Base-by-base conservation (phyloP, 805 yeast species). In the Sugiyamaella boreocaroliniensis region DNA sequence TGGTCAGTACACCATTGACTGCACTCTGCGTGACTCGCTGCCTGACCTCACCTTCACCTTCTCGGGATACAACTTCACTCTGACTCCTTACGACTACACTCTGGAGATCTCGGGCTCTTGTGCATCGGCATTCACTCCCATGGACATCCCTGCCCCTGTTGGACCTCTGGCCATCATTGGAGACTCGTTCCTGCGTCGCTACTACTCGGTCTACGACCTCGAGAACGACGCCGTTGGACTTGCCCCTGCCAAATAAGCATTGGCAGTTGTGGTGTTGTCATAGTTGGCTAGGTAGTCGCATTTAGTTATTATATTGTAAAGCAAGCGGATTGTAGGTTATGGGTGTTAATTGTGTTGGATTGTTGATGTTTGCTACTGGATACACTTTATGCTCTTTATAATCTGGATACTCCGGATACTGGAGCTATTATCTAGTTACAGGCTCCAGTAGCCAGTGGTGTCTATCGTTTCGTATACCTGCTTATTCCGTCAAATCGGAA, bases 161-260 rank as follows among this genome's bases (percentile, higher is more conserved):
- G 98, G 98, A 55, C 97, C 96, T 61, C 73, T 93, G 73, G 96
- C 97, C 54, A 92, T 93, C 65, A 75, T 93, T 62, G 99, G 99
- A 68, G 99, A 93, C 68, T 92, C 98, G 14, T 93, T 93, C 85
- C 81, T 93, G 74, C 88, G 99, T 77, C 86, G 78, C 68, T 92
- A 82, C 77, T 93, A 93, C 79, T 89, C 97, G 20, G 80, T 93
- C 61, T 93, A 93, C 73, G 98, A 93, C 70, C 70, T 92, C 65
- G 89, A 87, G 66, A 81, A 83, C 71, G 77, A 92, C 69, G 95
- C 96, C 49, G 97, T 93, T 65, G 98, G 98, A 64, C 83, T 93
- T 70, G 99, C 98, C 49, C 72, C 75, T 58, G 85, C 96, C 49
- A 55, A 55, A 15, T 60, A 59, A 50, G 44, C 41, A 64, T 82